Evolutionary conservation across 2,329 filamentous ascomycete genomes (phyloP).

Genomic region (Scedosporium dehoogii): DNA sequence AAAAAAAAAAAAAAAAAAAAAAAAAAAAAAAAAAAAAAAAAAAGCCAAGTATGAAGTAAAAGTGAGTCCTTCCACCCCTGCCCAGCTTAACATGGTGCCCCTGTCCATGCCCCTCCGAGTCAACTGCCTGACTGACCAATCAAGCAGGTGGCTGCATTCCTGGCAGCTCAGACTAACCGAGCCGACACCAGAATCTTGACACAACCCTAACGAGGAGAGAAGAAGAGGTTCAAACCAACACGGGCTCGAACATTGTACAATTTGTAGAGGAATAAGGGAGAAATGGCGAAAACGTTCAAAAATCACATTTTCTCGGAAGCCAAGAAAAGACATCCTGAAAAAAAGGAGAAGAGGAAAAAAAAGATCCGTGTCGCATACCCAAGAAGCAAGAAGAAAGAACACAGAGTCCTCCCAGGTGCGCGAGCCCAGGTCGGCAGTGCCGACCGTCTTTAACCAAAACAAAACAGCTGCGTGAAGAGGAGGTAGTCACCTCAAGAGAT

Average conservation of each 20-base stretch:
- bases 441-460: background rate
- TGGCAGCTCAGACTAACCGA: background rate
- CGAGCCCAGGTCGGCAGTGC: background rate
- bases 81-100: too few species aligned
- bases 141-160: background rate
- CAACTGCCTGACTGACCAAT: background rate
- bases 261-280: background rate
- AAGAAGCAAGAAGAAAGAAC: too few species aligned
- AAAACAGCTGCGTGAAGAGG: background rate
- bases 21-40: constrained; percentile 1
- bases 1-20: background rate
- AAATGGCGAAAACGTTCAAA: constrained; percentile 2
- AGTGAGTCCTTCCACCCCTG: too few species aligned
- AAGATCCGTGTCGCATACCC: background rate
- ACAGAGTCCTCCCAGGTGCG: background rate
- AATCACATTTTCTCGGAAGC: background rate
- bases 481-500: background rate
- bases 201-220: background rate
- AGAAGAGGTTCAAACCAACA: background rate
- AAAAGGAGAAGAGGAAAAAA: background rate
- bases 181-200: background rate
- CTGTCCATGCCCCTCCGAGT: too few species aligned
- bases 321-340: background rate
- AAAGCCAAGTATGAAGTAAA: too few species aligned
- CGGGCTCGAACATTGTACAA: background rate